A percentile compares a stretch with the other conserved stretches of the same genome.
These are phyloP conservation scores for Phytophthora palmivora DNA, from an alignment of 352 stramenopile species.

Conservation along the genomic window DNA sequence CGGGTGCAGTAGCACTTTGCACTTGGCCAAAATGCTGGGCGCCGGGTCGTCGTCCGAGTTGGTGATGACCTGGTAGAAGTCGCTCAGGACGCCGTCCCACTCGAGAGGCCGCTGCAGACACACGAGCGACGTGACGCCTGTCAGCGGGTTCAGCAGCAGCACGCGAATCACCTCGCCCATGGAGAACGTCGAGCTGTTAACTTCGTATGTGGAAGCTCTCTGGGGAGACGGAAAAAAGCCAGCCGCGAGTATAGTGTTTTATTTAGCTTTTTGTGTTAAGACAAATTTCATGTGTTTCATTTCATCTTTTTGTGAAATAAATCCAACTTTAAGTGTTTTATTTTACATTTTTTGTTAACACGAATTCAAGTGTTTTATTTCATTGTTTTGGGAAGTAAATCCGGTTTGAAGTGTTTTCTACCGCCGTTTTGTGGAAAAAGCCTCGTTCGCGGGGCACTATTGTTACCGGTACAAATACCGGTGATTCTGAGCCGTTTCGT, in stretches of 20 bases:
- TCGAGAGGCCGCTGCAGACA: constrained; percentile 82
- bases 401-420: too few species aligned
- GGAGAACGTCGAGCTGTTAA: constrained; percentile 16
- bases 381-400: too few species aligned
- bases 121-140: constrained; percentile 73
- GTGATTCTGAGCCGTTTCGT: too few species aligned
- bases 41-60: constrained; percentile 82
- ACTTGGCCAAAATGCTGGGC: constrained; percentile 61
- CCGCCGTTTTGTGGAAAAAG: too few species aligned
- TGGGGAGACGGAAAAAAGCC: constrained; percentile 28
- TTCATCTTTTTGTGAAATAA: too few species aligned
- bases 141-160: constrained; percentile 79
- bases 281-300: too few species aligned
- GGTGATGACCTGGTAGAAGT: constrained; percentile 87
- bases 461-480: too few species aligned
- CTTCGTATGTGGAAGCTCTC: constrained; percentile 22
- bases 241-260: constrained; percentile 1
- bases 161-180: constrained; percentile 87
- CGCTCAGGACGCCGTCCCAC: constrained; percentile 74
- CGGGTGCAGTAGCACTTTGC: constrained; percentile 79
- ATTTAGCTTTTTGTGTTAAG: too few species aligned
- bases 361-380: too few species aligned
- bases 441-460: too few species aligned
- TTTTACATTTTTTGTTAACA: too few species aligned
- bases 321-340: too few species aligned